phyloP scores from a whole-genome alignment of 495 filamentous ascomycete genomes.

The Aspergillus homomorphus region DNA sequence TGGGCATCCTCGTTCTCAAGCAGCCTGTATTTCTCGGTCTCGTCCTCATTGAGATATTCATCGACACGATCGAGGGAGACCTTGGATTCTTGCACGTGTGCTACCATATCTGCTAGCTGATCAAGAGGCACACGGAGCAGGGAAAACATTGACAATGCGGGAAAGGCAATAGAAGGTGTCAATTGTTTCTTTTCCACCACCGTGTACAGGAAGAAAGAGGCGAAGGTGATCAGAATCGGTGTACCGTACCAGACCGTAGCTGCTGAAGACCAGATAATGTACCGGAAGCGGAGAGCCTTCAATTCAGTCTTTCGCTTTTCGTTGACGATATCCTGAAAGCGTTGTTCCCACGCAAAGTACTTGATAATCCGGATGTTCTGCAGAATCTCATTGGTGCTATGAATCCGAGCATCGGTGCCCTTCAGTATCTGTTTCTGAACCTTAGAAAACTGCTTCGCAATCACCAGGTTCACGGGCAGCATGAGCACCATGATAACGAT shows the following conservation, averaged over 20 bases:
- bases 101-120: slow-evolving; percentile 98
- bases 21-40: slow-evolving; percentile 95
- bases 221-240: slow-evolving; percentile 91
- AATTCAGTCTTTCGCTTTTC: slow-evolving; percentile 83
- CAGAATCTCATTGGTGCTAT: slow-evolving; percentile 93
- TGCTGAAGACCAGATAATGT: slow-evolving; percentile 86
- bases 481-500: slow-evolving; percentile 88
- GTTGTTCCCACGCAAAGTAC: slow-evolving; percentile 97
- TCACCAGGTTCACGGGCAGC: slow-evolving; percentile 81
- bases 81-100: slow-evolving; percentile 95
- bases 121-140: slow-evolving; percentile 93
- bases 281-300: slow-evolving; percentile 70
- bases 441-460: slow-evolving; percentile 77
- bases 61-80: slow-evolving; percentile 97
- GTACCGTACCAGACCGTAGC: slow-evolving; percentile 96
- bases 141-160: slow-evolving; percentile 91
- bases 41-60: slow-evolving; percentile 89
- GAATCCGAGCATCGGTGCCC: slow-evolving; percentile 93
- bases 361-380: slow-evolving; percentile 99
- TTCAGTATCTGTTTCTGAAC: slow-evolving; percentile 89
- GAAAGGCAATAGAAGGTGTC: slow-evolving; percentile 92
- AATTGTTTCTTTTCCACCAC: slow-evolving; percentile 84
- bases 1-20: slow-evolving; percentile 63
- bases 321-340: slow-evolving; percentile 81
- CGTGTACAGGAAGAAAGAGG: slow-evolving; percentile 92